phyloP scores from a whole-genome alignment of 164 flowering plant genomes.

The Nymphaea colorata region DNA sequence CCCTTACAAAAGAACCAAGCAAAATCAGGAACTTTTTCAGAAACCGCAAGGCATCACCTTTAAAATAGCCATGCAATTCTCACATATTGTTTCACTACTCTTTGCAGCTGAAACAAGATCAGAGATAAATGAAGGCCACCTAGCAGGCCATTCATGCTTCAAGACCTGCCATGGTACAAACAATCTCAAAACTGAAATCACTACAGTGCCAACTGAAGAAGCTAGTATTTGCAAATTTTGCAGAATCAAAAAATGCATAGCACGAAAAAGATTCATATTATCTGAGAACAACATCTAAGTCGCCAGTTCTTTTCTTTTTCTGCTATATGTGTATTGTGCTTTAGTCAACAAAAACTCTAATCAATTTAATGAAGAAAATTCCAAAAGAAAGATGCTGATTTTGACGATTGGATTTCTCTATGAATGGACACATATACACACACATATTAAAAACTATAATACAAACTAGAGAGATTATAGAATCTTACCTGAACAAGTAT shows the following conservation, averaged over 20 bases:
- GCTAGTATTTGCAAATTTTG: neutral
- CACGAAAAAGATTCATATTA: neutral
- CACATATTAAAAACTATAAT: neutral
- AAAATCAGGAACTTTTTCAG: neutral
- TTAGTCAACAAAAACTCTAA: neutral
- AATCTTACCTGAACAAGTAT: conserved; percentile 77
- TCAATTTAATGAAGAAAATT: no score
- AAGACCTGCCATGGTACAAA: conserved; percentile 42
- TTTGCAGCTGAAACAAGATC: conserved; percentile 96
- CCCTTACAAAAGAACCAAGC: neutral
- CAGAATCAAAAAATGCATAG: no score
- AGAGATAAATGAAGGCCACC: conserved; percentile 91
- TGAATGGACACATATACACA: no score
- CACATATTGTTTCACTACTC: conserved; percentile 97
- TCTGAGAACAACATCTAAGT: no score
- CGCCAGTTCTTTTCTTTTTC: neutral
- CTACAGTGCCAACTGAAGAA: neutral
- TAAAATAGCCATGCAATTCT: conserved; percentile 95
- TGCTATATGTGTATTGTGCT: neutral
- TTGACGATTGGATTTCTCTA: no score
- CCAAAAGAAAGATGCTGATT: no score
- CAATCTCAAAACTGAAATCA: neutral
- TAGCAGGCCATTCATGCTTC: conserved; percentile 98
- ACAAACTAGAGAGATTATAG: neutral
- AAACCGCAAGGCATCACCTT: conserved; percentile 29